Conservation (phyloP, 2,329 filamentous ascomycete species). For the Hirsutella minnesotensis region DNA sequence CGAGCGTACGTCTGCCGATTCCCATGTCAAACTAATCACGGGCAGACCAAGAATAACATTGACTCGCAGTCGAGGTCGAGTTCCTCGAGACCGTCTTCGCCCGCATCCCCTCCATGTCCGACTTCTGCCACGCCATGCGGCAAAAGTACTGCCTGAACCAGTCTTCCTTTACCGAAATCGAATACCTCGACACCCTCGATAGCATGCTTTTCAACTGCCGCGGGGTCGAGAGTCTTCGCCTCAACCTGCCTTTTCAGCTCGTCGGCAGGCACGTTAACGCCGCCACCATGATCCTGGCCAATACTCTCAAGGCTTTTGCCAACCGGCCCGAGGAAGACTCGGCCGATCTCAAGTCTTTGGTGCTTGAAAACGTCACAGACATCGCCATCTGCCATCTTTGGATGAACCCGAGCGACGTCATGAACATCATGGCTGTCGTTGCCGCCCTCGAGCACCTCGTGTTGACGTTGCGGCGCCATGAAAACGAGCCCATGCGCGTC, state of each 20-base stretch:
- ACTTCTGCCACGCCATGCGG: constrained; percentile 30
- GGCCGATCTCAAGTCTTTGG: constrained; percentile 28
- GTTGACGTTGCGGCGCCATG: constrained; percentile 33
- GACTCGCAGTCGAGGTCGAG: constrained; percentile 32
- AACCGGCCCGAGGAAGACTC: constrained; percentile 32
- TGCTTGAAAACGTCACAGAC: constrained; percentile 39
- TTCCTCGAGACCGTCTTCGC: constrained; percentile 34
- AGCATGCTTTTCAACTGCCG: constrained; percentile 32
- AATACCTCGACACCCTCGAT: constrained; percentile 30
- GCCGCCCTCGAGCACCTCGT: constrained; percentile 30
- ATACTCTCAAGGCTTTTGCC: constrained; percentile 36
- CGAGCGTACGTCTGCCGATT: constrained; percentile 22
- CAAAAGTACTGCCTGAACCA: constrained; percentile 36
- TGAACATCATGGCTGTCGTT: constrained; percentile 33
- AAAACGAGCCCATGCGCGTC: constrained; percentile 21
- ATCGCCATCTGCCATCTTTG: constrained; percentile 34
- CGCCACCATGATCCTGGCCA: constrained; percentile 39
- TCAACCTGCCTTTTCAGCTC: constrained; percentile 40
- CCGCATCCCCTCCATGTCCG: constrained; percentile 30
- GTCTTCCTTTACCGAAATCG: constrained; percentile 34
- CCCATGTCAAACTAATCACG: not conserved
- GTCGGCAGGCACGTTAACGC: constrained; percentile 32
- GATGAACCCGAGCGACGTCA: constrained; percentile 38
- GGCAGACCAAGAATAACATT: constrained; percentile 3
- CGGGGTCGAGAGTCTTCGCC: constrained; percentile 31